These are phyloP conservation scores for Chytridium lagenaria DNA, from an alignment of 371 early-diverging fungal genomes.

Conservation along the genomic window DNA sequence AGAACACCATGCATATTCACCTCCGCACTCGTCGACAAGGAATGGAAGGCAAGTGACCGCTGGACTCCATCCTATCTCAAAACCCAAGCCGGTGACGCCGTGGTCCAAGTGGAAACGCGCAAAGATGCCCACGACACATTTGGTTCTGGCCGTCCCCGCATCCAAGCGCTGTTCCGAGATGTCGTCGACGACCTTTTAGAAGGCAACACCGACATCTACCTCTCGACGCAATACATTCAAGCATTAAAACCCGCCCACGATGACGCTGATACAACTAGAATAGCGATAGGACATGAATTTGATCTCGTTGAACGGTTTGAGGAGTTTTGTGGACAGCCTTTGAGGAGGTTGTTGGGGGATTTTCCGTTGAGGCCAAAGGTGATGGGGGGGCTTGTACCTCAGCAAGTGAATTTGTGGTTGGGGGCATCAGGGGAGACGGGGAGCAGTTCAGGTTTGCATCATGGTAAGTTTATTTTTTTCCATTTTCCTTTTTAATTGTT, in stretches of 20 bases:
- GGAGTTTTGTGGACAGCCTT: conserved; percentile 38
- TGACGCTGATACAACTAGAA: neutral
- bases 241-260: conserved; percentile 26
- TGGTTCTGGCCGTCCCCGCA: conserved; percentile 38
- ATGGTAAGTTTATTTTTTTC: too few relatives aligned
- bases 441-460: conserved; percentile 57
- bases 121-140: conserved; percentile 28
- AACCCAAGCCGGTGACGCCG: conserved; percentile 22
- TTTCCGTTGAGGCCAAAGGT: conserved; percentile 30
- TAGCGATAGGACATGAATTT: conserved; percentile 13
- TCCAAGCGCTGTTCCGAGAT: conserved; percentile 37
- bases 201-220: conserved; percentile 43
- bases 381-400: conserved; percentile 38
- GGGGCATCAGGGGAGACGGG: conserved; percentile 38
- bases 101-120: conserved; percentile 48
- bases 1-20: conserved; percentile 47
- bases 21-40: conserved; percentile 14
- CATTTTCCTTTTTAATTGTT: too few relatives aligned
- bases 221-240: conserved; percentile 50
- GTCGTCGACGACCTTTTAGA: conserved; percentile 33
- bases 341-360: conserved; percentile 21
- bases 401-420: conserved; percentile 57
- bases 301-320: conserved; percentile 9
- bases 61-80: conserved; percentile 28
- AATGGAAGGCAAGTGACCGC: conserved; percentile 8